Conservation (phyloP, 2,329 filamentous ascomycete species). For the Cadophora luteo-olivacea region DNA sequence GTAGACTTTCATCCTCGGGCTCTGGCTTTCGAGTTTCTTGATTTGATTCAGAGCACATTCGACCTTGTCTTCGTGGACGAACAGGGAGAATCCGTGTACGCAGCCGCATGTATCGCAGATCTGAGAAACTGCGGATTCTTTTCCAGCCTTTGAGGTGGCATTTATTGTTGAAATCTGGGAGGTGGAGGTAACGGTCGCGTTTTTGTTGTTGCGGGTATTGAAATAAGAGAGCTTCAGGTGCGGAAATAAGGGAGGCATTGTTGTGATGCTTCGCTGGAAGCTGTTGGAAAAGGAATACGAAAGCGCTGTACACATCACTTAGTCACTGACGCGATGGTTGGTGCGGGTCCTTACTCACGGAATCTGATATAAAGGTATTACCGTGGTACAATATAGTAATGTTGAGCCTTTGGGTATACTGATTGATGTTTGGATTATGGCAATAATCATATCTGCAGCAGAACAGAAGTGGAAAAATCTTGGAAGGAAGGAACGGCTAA, state of each 20-base stretch:
- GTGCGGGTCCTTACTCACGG: too few species aligned
- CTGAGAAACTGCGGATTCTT: neutral
- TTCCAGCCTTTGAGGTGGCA: neutral
- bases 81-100: neutral
- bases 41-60: constrained; percentile 6
- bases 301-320: neutral
- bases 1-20: neutral
- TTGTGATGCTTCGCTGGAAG: neutral
- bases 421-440: too few species aligned
- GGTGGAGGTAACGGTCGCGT: neutral
- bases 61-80: neutral
- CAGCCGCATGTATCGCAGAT: neutral
- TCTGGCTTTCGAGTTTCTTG: neutral
- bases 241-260: neutral
- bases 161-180: neutral
- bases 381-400: too few species aligned
- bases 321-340: neutral
- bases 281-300: neutral
- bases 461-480: too few species aligned
- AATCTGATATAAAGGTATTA: too few species aligned
- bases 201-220: neutral
- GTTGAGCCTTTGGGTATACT: too few species aligned
- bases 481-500: too few species aligned
- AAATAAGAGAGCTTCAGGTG: neutral
- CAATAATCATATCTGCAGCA: too few species aligned